Evolutionary conservation across 2,329 filamentous ascomycete genomes (phyloP).

Genomic region (Alternaria atra): DNA sequence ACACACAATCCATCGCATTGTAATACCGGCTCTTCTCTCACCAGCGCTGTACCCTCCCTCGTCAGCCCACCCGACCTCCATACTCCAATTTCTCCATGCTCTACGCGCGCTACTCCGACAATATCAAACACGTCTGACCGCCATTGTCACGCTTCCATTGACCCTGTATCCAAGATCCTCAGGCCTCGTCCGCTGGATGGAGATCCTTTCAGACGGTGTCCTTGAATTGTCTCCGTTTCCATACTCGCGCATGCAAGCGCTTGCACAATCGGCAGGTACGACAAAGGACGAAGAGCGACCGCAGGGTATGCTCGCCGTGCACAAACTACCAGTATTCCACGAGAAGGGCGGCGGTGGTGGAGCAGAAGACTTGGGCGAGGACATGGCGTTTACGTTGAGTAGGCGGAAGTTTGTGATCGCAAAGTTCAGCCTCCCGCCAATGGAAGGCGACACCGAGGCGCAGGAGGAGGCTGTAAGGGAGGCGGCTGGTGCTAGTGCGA

Average conservation of each 20-base stretch:
- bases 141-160: slow-evolving; percentile 79
- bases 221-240: slow-evolving; percentile 82
- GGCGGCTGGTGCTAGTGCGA: slow-evolving; percentile 58
- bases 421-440: slow-evolving; percentile 87
- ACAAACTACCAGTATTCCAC: slow-evolving; percentile 83
- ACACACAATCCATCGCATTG: slow-evolving; percentile 76
- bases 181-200: slow-evolving; percentile 84
- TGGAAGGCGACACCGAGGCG: slow-evolving; percentile 76
- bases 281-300: slow-evolving; percentile 75
- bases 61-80: slow-evolving; percentile 72
- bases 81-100: slow-evolving; percentile 83
- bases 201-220: slow-evolving; percentile 84
- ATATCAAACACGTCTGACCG: slow-evolving; percentile 71
- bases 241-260: slow-evolving; percentile 63
- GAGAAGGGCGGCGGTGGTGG: slow-evolving; percentile 85
- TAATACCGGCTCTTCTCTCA: slow-evolving; percentile 86
- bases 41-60: slow-evolving; percentile 82
- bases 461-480: slow-evolving; percentile 57
- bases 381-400: slow-evolving; percentile 90
- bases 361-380: slow-evolving; percentile 72
- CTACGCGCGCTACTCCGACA: slow-evolving; percentile 78
- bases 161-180: slow-evolving; percentile 79
- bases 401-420: slow-evolving; percentile 83
- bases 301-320: slow-evolving; percentile 85
- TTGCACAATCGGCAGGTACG: slow-evolving; percentile 58